Percentiles rank a stretch among this genome's conserved stretches.
These are phyloP conservation scores for Novymonas esmeraldas DNA, from an alignment of 208 protist species.

Conservation along the genomic window DNA sequence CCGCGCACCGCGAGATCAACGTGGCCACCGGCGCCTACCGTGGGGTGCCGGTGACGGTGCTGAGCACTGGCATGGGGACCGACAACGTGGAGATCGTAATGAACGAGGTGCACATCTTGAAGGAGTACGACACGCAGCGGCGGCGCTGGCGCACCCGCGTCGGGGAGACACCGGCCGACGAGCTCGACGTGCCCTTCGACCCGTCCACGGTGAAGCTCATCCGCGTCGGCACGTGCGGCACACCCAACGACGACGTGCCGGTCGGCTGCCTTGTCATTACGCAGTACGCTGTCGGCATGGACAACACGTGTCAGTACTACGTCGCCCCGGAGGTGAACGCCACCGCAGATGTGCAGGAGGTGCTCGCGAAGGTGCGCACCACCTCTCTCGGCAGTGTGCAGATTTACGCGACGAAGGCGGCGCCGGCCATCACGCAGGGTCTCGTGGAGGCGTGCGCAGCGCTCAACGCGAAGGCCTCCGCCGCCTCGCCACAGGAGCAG, in stretches of 20 bases:
- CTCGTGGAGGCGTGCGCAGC: conserved; percentile 45
- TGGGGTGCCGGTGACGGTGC: conserved; percentile 62
- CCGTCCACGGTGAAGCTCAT: conserved; percentile 62
- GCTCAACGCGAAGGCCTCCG: conserved; percentile 40
- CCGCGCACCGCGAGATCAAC: conserved; percentile 68
- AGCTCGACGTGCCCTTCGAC: conserved; percentile 37
- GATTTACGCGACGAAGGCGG: conserved; percentile 65
- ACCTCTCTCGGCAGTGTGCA: conserved; percentile 52
- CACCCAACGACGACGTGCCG: conserved; percentile 44
- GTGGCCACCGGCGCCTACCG: conserved; percentile 72
- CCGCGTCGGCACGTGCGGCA: conserved; percentile 79
- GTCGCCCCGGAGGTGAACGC: conserved; percentile 26
- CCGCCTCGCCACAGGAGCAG: too few species aligned
- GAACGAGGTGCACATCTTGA: conserved; percentile 77
- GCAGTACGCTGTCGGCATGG: conserved; percentile 65
- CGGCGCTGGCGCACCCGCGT: conserved; percentile 43
- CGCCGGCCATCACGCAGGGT: conserved; percentile 48
- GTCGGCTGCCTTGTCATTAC: conserved; percentile 65
- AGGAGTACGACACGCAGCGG: conserved; percentile 71
- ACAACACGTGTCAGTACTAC: conserved; percentile 87
- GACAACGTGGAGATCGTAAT: conserved; percentile 82
- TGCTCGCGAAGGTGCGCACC: conserved; percentile 38
- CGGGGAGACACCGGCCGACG: conserved; percentile 24
- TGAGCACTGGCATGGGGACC: conserved; percentile 86
- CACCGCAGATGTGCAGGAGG: conserved; percentile 42